Percentiles rank a stretch among this genome's conserved stretches.
These are phyloP conservation scores for Amphichorda felina DNA, from an alignment of 2,329 filamentous ascomycete genomes.

Conservation along the genomic window DNA sequence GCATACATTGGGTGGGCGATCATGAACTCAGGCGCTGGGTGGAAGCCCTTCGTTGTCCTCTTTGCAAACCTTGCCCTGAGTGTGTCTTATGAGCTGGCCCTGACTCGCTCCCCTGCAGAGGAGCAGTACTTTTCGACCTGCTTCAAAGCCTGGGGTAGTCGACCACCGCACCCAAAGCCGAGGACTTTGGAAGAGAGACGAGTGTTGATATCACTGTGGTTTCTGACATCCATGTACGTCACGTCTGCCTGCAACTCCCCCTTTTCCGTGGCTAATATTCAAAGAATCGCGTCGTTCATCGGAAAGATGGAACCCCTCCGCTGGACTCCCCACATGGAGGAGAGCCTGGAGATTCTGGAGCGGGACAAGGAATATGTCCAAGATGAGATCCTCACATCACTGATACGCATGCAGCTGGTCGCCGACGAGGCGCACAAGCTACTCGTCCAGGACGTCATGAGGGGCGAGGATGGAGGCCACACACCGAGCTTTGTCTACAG, in stretches of 20 bases:
- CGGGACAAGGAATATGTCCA: slow-evolving; percentile 30
- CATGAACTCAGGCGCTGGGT: slow-evolving; percentile 17
- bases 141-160: slow-evolving; percentile 20
- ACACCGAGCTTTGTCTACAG: slow-evolving; percentile 20
- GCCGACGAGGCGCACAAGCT: slow-evolving; percentile 23
- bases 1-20: slow-evolving; percentile 32
- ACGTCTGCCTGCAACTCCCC: too few species aligned
- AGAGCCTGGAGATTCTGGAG: slow-evolving; percentile 35
- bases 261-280: background rate
- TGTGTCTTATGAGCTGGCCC: slow-evolving; percentile 31
- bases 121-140: slow-evolving; percentile 21
- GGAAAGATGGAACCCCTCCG: slow-evolving; percentile 36
- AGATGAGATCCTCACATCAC: slow-evolving; percentile 32
- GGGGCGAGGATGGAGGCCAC: slow-evolving; percentile 7
- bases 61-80: slow-evolving; percentile 28
- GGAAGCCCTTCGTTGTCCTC: slow-evolving; percentile 30
- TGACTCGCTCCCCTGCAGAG: slow-evolving; percentile 24
- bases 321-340: slow-evolving; percentile 49
- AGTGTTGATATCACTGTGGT: slow-evolving; percentile 34
- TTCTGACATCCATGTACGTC: slow-evolving; percentile 21
- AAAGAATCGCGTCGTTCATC: slow-evolving; percentile 24
- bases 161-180: slow-evolving; percentile 13
- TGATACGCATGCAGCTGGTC: slow-evolving; percentile 25
- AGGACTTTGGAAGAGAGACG: slow-evolving; percentile 37
- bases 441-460: slow-evolving; percentile 15